Evolutionary conservation across 1,284 basidiomycete species (phyloP), one percentile per base, ranked within the genome.

Genomic region (Blastosporella zonata): DNA sequence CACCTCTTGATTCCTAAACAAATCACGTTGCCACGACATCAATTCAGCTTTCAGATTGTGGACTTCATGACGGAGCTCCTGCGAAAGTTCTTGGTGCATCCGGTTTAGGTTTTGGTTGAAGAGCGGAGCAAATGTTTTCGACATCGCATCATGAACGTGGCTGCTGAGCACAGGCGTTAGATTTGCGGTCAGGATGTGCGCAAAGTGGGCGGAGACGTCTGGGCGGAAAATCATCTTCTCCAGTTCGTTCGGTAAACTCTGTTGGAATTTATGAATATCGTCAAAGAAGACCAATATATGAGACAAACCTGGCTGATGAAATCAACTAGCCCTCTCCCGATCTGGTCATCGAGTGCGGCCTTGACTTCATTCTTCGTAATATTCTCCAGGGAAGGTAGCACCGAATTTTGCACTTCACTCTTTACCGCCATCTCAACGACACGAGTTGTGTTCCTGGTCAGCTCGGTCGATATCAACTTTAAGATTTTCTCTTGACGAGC

Each of bases 381-480:
- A 51, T 71, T 81, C 65, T 89, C 85, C 21, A 93, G 70, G 10
- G 87, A 79, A 9, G 89, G 90, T 13, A 91, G 70, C 10, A 93
- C 87, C 0, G 86, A 88, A 58, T 77, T 82, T 62, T 87, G 85
- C 10, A 92, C 82, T 64, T 91, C 87, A 45, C 71, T 74, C 70
- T 88, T 90, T 59, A 93, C 84, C 7, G 89, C 88, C 71, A 83
- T 77, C 67, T 92, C 89, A 36, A 93, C 88, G 34, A 92, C 86
- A 9, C 86, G 79, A 5, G 87, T 88, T 6, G 89, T 92, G 59
- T 91, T 91, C 69, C 83, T 82, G 6, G 86, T 90, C 46, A 92
- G 71, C 64, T 91, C 87, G 1, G 79, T 88, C 13, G 88, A 90
- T 57, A 92, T 90, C 36, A 92, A 71, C 68, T 90, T 90, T 59